phyloP scores from a whole-genome alignment of 2,329 filamentous ascomycete species.

The Colletotrichum lentis region DNA sequence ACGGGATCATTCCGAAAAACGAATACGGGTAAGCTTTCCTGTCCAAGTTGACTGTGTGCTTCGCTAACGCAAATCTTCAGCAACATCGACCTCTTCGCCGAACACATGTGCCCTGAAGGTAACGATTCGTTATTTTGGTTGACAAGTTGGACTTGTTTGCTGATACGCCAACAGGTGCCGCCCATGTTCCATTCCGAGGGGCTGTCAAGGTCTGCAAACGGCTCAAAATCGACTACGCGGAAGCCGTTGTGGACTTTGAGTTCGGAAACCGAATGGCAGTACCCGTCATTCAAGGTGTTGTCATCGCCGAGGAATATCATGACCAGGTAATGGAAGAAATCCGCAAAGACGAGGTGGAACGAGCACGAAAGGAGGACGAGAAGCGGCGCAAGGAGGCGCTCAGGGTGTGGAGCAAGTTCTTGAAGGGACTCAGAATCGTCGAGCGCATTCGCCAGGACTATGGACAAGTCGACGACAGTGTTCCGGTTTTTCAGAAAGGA shows the following conservation, averaged over 20 bases:
- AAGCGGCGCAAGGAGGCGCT: conserved; percentile 80
- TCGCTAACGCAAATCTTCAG: conserved; percentile 40
- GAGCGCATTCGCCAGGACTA: conserved; percentile 81
- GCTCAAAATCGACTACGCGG: conserved; percentile 86
- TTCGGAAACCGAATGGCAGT: conserved; percentile 95
- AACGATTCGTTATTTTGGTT: conserved; percentile 38
- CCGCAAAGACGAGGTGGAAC: conserved; percentile 78
- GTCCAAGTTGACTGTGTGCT: background rate
- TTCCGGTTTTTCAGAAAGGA: conserved; percentile 62
- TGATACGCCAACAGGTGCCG: conserved; percentile 64
- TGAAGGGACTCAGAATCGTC: conserved; percentile 84
- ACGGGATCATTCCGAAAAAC: conserved; percentile 92
- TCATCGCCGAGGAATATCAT: conserved; percentile 83
- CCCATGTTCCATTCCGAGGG: conserved; percentile 82
- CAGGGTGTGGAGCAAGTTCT: conserved; percentile 83
- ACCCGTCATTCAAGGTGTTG: conserved; percentile 88
- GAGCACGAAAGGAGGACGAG: conserved; percentile 79
- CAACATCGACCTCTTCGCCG: conserved; percentile 95
- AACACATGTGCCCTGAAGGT: conserved; percentile 83
- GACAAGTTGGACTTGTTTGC: background rate
- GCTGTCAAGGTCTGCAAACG: conserved; percentile 83
- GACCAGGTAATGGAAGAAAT: conserved; percentile 79
- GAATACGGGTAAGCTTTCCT: conserved; percentile 70
- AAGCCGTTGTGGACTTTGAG: conserved; percentile 95
- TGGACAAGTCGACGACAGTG: conserved; percentile 64